Conservation (phyloP, 345 rosid species). For the Ceriops decandra region DNA sequence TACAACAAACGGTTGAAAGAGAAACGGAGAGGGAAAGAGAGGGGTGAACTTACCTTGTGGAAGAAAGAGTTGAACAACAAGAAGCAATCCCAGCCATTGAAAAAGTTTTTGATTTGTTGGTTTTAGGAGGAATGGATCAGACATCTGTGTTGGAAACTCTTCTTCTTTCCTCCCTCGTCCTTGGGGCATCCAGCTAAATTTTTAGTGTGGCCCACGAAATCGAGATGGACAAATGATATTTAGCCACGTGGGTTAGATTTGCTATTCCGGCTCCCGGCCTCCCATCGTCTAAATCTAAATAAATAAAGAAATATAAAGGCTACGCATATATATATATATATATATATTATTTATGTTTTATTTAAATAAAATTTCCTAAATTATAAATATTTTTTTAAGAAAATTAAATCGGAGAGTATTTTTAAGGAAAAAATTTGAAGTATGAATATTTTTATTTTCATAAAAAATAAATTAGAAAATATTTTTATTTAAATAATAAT, state of each 20-base stretch:
- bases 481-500: no score
- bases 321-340: no score
- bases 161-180: constrained; percentile 1
- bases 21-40: not conserved
- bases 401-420: no score
- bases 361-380: no score
- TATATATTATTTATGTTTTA: no score
- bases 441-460: no score
- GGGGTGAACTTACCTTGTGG: constrained; percentile 41
- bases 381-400: no score
- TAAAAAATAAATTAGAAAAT: no score
- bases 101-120: constrained; percentile 5
- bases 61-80: constrained; percentile 46
- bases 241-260: not conserved
- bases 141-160: not conserved
- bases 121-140: not conserved
- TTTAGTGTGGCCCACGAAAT: not conserved
- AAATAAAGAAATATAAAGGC: no score
- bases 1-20: not conserved
- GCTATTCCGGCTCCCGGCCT: no score
- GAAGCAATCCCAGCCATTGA: constrained; percentile 58
- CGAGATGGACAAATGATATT: not conserved
- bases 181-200: not conserved
- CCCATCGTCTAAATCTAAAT: no score
- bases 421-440: no score